Evolutionary conservation across 2,329 filamentous ascomycete genomes (phyloP).

Genomic region (Sphaerulina musiva): DNA sequence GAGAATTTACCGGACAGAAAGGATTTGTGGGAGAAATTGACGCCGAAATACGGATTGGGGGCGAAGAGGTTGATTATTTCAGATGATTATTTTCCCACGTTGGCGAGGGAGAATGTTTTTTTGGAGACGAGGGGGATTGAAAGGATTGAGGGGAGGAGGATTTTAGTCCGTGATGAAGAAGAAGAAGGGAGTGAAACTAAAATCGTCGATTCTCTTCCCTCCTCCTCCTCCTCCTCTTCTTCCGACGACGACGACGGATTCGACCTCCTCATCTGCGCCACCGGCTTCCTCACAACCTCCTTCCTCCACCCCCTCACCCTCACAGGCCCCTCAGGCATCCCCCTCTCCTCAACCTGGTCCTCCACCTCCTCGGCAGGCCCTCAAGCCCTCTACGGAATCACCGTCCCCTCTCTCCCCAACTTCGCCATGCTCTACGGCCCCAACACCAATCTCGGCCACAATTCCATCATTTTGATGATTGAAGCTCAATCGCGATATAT

Average conservation of each 20-base stretch:
- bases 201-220: constrained; percentile 2
- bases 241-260: constrained; percentile 35
- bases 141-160: constrained; percentile 42
- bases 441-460: constrained; percentile 48
- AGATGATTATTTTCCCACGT: constrained; percentile 51
- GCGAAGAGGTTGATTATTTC: constrained; percentile 51
- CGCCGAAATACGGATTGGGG: constrained; percentile 49
- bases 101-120: constrained; percentile 43
- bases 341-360: constrained; percentile 49
- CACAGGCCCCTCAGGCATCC: constrained; percentile 39
- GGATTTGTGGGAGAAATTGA: constrained; percentile 49
- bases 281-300: constrained; percentile 53
- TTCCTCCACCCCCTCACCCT: constrained; percentile 55
- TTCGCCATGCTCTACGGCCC: constrained; percentile 55
- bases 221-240: no score
- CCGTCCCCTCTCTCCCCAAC: constrained; percentile 48
- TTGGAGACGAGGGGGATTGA: constrained; percentile 48
- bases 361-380: constrained; percentile 35
- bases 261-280: constrained; percentile 53
- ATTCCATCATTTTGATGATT: constrained; percentile 57
- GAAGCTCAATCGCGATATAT: constrained; percentile 53
- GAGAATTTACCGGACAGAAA: constrained; percentile 42
- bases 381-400: constrained; percentile 47
- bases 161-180: constrained; percentile 44
- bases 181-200: no score